These are phyloP conservation scores for Elsinoe batatas DNA, from an alignment of 2,329 filamentous ascomycete genomes.

Conservation along the genomic window DNA sequence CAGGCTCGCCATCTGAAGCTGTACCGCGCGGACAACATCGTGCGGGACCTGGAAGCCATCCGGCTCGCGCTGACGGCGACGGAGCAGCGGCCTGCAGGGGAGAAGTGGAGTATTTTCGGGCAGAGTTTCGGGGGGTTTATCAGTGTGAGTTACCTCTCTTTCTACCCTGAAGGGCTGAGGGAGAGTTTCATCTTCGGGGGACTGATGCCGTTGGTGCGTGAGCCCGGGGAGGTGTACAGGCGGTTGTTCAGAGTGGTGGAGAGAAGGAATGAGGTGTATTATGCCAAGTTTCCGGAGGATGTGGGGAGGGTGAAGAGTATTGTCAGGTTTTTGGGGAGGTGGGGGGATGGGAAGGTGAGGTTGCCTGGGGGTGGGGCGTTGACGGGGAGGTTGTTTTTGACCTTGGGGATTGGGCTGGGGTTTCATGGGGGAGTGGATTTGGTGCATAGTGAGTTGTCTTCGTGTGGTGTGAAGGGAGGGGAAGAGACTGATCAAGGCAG, in stretches of 20 bases:
- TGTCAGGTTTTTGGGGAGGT: constrained; percentile 50
- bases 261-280: constrained; percentile 68
- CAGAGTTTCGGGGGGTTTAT: constrained; percentile 93
- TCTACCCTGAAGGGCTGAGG: constrained; percentile 63
- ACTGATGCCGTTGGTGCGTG: constrained; percentile 63
- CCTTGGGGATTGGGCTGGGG: constrained; percentile 69
- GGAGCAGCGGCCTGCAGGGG: constrained; percentile 53
- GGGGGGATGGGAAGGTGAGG: constrained; percentile 47
- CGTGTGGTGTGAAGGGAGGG: neutral
- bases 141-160: constrained; percentile 70
- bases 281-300: constrained; percentile 78
- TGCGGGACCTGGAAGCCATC: constrained; percentile 80
- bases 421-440: constrained; percentile 59
- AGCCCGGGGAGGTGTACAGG: constrained; percentile 65
- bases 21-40: constrained; percentile 84
- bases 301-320: constrained; percentile 57
- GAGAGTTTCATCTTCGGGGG: constrained; percentile 81
- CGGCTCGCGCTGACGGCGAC: constrained; percentile 62
- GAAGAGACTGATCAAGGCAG: constrained; percentile 22
- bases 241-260: constrained; percentile 59
- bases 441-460: constrained; percentile 48
- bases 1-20: constrained; percentile 74
- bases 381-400: constrained; percentile 64
- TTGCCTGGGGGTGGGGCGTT: constrained; percentile 65
- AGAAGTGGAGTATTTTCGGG: constrained; percentile 77